These are phyloP conservation scores for Pelargonium citronellum DNA, from an alignment of 441 rosid species.

Conservation along the genomic window DNA sequence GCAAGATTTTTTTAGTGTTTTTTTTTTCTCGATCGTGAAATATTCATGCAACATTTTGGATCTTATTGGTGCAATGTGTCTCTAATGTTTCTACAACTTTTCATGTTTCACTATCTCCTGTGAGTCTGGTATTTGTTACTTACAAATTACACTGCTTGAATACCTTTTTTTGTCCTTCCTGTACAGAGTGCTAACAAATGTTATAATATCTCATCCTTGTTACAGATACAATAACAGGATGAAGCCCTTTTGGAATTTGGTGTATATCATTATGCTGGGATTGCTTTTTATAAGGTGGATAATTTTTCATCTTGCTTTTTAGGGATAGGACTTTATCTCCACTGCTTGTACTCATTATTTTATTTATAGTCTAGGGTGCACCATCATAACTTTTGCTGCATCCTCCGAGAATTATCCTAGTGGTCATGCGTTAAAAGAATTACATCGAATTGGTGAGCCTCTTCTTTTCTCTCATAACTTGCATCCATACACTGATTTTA, in stretches of 20 bases:
- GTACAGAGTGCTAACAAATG: not conserved
- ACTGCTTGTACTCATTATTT: constrained; percentile 26
- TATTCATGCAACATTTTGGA: not conserved
- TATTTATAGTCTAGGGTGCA: constrained; percentile 78
- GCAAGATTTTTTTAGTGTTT: not conserved
- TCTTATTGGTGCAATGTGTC: not conserved
- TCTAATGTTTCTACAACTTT: not conserved
- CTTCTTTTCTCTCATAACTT: constrained; percentile 13
- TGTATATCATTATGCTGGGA: constrained; percentile 55
- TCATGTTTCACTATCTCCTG: not conserved
- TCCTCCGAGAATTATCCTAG: constrained; percentile 89
- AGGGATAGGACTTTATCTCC: constrained; percentile 9
- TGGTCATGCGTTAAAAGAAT: constrained; percentile 67
- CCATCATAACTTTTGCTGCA: constrained; percentile 66
- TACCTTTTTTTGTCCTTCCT: not conserved
- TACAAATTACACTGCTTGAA: constrained; percentile 5
- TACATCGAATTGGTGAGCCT: constrained; percentile 72
- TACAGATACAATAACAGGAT: constrained; percentile 83
- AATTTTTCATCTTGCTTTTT: constrained; percentile 17
- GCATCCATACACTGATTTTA: not conserved
- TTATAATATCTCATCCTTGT: constrained; percentile 16
- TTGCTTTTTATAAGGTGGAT: constrained; percentile 61
- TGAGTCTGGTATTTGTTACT: not conserved
- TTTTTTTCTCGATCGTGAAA: not conserved
- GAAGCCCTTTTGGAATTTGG: constrained; percentile 68